A percentile compares a stretch with the other conserved stretches of the same genome.
phyloP scores from a whole-genome alignment of 202 grass and related monocot genomes.

The Setaria viridis region DNA sequence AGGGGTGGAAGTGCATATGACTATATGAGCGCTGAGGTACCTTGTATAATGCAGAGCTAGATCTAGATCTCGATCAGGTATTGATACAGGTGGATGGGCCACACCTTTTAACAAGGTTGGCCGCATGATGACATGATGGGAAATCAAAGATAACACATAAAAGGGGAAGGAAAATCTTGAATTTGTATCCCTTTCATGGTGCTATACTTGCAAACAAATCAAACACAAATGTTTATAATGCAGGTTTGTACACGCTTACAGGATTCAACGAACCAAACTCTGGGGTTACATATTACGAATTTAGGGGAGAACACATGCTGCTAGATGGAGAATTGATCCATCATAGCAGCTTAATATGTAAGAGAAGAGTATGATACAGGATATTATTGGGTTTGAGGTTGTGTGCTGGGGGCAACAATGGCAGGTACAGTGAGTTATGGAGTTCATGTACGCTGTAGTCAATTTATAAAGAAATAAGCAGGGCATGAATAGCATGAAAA shows the following conservation, averaged over 20 bases:
- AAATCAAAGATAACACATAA: neutral
- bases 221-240: neutral
- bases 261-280: neutral
- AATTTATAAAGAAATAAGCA: neutral
- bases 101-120: slow-evolving; percentile 23
- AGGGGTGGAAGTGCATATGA: neutral
- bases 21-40: neutral
- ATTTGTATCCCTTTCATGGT: neutral
- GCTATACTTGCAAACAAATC: neutral
- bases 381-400: neutral
- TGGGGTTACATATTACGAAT: neutral
- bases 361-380: neutral
- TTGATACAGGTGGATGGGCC: slow-evolving; percentile 29
- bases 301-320: neutral
- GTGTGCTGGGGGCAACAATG: slow-evolving; percentile 1
- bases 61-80: slow-evolving; percentile 25
- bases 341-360: slow-evolving; percentile 15
- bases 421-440: neutral
- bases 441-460: neutral
- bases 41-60: slow-evolving; percentile 23
- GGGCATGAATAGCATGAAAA: neutral
- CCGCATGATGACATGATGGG: neutral
- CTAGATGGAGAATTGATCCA: neutral
- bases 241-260: neutral
- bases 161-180: neutral